phyloP scores from a whole-genome alignment of 495 filamentous ascomycete species.

The Penicillium riverlandense region DNA sequence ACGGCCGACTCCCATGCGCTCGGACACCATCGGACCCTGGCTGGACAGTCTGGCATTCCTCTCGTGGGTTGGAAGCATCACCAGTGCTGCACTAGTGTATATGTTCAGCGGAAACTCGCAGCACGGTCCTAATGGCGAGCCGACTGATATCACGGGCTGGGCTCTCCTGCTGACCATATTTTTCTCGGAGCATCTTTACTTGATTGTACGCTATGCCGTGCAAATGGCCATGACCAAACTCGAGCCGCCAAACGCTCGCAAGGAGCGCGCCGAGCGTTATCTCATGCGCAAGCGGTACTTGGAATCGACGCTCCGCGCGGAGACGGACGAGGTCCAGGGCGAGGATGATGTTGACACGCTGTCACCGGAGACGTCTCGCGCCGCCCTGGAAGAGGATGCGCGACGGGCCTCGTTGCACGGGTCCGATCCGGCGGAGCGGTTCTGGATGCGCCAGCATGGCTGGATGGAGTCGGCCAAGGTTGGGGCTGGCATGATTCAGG shows the following conservation, averaged over 20 bases:
- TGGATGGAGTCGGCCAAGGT: constrained; percentile 54
- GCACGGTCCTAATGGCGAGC: constrained; percentile 46
- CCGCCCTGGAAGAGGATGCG: constrained; percentile 61
- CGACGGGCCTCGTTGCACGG: constrained; percentile 43
- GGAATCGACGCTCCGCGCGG: constrained; percentile 33
- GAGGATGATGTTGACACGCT: constrained; percentile 12
- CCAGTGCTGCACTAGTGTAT: constrained; percentile 76
- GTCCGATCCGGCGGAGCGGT: constrained; percentile 52
- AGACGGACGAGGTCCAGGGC: constrained; percentile 22
- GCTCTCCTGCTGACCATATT: constrained; percentile 78
- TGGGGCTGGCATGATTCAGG: constrained; percentile 49
- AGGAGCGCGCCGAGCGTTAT: constrained; percentile 71
- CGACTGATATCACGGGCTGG: constrained; percentile 67
- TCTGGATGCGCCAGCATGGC: constrained; percentile 63
- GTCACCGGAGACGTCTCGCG: constrained; percentile 30
- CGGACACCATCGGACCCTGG: constrained; percentile 95
- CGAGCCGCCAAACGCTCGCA: constrained; percentile 75
- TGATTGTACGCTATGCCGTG: constrained; percentile 64
- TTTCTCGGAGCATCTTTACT: constrained; percentile 80
- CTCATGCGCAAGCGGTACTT: constrained; percentile 65
- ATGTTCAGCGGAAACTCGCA: constrained; percentile 65
- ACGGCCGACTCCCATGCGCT: constrained; percentile 76
- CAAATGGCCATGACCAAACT: constrained; percentile 66
- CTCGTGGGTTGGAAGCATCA: constrained; percentile 85
- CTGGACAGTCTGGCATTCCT: constrained; percentile 79